Evolutionary conservation across 2,329 filamentous ascomycete genomes (phyloP), one percentile per base, ranked within the genome.

Genomic region (Trichophyton mentagrophytes): DNA sequence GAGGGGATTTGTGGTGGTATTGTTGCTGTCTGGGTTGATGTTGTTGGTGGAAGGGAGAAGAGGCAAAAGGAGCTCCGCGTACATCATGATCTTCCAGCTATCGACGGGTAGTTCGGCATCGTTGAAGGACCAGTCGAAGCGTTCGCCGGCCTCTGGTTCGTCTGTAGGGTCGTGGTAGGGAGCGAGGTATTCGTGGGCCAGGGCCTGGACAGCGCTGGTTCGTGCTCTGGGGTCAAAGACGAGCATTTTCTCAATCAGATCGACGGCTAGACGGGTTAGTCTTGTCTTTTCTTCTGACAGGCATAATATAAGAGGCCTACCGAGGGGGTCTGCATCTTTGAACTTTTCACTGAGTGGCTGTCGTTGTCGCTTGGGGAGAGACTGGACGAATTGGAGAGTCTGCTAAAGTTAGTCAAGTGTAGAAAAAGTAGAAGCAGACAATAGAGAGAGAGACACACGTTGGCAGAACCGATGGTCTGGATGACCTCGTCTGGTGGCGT

Each of bases 1-100:
- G 46, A 25, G n/a, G 57, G 57, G 33, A 22, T 3, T 38, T 51
- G 27, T 44, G 59, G 57, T 49, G 51, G 58, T 36, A 1, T 5
- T 36, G 33, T 36, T 36, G 7, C 7, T 36, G 33, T 1, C 1
- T 3, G 2, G 3, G 33, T 8, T 36, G 46, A 61, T 36, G 7
- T 11, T 36, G 33, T 1, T 36, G 33, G 6, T 36, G 46, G 61
- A 47, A 57, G 49, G 57, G 22, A 15, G 56, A 65, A 55, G 65
- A 62, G 46, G 59, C 58, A 42, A 17, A 5, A 33, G 11, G 27
- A 40, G 74, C 87, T 71, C 81, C 33, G 7, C 33, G 11, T 36
- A 96, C 93, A 99, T 99, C 93, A 97, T 99, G 73, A 99, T 96
- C 80, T 99, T 99, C 93, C 93, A 99, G n/a, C 91, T 96, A 72